Evolutionary conservation across 352 stramenopile genomes (phyloP).

Genomic region (Pythium oligandrum): DNA sequence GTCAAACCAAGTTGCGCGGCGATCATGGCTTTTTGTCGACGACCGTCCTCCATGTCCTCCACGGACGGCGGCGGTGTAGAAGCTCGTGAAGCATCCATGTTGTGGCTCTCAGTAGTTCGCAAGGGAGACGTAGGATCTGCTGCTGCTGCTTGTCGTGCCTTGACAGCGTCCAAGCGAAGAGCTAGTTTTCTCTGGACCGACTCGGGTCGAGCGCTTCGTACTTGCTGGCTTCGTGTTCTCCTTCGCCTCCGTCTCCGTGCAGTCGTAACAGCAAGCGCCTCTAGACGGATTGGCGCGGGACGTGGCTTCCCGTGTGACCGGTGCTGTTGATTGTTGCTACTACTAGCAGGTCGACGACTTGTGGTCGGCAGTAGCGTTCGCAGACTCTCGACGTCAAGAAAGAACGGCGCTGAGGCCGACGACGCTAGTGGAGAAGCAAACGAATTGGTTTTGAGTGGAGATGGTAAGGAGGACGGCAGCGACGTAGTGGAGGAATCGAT

Average conservation of each 20-base stretch:
- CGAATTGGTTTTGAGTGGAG: not conserved
- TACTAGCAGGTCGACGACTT: slow-evolving; percentile 15
- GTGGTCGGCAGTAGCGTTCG: slow-evolving; percentile 45
- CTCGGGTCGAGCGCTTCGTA: slow-evolving; percentile 12
- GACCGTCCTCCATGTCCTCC: slow-evolving; percentile 49
- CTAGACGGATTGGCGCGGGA: slow-evolving; percentile 27
- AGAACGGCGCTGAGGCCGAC: slow-evolving; percentile 35
- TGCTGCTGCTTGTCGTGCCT: slow-evolving; percentile 16
- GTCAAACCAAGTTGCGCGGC: slow-evolving; percentile 60
- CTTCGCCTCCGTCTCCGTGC: slow-evolving; percentile 4
- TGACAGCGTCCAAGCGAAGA: slow-evolving; percentile 35
- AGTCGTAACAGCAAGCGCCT: slow-evolving; percentile 26
- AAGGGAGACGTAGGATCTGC: too few relatives aligned
- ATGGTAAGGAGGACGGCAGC: not conserved
- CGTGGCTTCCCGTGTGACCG: slow-evolving; percentile 10
- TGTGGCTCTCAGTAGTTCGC: too few relatives aligned
- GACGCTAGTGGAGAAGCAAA: not conserved
- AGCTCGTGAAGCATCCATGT: not conserved
- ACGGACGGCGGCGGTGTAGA: slow-evolving; percentile 7
- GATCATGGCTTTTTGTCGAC: slow-evolving; percentile 38
- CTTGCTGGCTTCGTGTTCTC: slow-evolving; percentile 2
- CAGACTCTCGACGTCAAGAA: slow-evolving; percentile 59
- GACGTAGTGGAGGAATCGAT: not conserved
- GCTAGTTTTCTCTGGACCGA: slow-evolving; percentile 37
- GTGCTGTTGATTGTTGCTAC: slow-evolving; percentile 5